A percentile compares a stretch with the other conserved stretches of the same genome.
Conservation (phyloP, 2,329 filamentous ascomycete species). For the Aspergillus floridensis region DNA sequence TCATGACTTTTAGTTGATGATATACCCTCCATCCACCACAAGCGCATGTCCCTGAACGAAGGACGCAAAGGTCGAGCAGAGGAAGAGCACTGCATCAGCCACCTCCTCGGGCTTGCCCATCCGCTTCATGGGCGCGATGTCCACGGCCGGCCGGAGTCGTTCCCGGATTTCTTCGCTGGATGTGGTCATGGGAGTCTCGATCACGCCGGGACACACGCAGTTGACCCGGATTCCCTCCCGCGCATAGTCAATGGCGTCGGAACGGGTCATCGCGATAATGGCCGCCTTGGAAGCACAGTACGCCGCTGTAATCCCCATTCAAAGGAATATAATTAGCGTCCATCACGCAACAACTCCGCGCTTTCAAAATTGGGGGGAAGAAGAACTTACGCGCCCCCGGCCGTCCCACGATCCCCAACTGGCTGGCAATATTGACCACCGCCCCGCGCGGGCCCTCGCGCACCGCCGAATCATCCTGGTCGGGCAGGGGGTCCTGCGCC, state of each 20-base stretch:
- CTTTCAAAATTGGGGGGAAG: not conserved
- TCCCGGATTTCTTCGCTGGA: constrained; percentile 40
- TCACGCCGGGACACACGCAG: constrained; percentile 42
- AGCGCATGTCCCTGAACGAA: constrained; percentile 55
- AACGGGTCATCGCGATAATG: constrained; percentile 56
- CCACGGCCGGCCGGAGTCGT: constrained; percentile 41
- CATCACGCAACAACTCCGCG: no score
- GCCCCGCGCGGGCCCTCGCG: constrained; percentile 45
- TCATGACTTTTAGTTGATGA: constrained; percentile 33
- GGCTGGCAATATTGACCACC: constrained; percentile 54
- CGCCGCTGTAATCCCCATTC: constrained; percentile 41
- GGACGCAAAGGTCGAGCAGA: constrained; percentile 50
- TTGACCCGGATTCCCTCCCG: constrained; percentile 33
- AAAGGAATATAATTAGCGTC: not conserved
- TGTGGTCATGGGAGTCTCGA: constrained; percentile 50
- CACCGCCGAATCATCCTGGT: constrained; percentile 30
- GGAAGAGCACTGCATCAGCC: constrained; percentile 50
- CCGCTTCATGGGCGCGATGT: constrained; percentile 51
- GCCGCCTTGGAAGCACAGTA: constrained; percentile 61
- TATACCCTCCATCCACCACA: constrained; percentile 55
- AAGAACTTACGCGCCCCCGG: constrained; percentile 44
- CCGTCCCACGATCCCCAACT: constrained; percentile 51
- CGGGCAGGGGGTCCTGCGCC: constrained; percentile 42
- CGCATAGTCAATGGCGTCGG: constrained; percentile 58
- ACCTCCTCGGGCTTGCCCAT: constrained; percentile 53